phyloP scores from a whole-genome alignment of 352 stramenopile genomes.

The Thraustotheca clavata region DNA sequence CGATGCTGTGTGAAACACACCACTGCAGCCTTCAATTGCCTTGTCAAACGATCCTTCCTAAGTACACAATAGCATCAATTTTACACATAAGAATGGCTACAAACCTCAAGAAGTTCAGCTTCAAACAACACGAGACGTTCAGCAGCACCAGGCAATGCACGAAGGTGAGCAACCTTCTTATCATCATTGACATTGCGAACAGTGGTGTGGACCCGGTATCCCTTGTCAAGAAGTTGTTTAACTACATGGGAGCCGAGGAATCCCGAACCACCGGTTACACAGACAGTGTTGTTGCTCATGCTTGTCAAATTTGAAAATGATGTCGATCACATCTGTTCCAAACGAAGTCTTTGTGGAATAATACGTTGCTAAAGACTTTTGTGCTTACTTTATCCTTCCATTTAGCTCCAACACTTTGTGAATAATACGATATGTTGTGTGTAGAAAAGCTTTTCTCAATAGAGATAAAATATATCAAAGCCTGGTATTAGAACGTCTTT shows the following conservation, averaged over 20 bases:
- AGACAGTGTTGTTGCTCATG: slow-evolving; percentile 12
- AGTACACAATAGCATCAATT: not conserved
- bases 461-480: too few species aligned
- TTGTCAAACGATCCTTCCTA: slow-evolving; percentile 26
- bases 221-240: slow-evolving; percentile 19
- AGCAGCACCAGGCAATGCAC: slow-evolving; percentile 7
- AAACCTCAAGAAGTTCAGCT: slow-evolving; percentile 25
- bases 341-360: too few species aligned
- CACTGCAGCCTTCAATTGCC: slow-evolving; percentile 23
- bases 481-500: too few species aligned
- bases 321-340: too few species aligned
- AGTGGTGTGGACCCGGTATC: slow-evolving; percentile 21
- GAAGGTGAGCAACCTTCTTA: slow-evolving; percentile 21
- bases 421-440: too few species aligned
- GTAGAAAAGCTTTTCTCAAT: too few species aligned
- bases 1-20: slow-evolving; percentile 24
- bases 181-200: slow-evolving; percentile 11
- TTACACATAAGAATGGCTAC: too few species aligned
- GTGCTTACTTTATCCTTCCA: too few species aligned
- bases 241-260: slow-evolving; percentile 20
- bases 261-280: slow-evolving; percentile 22
- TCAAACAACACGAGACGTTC: slow-evolving; percentile 27
- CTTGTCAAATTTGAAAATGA: too few species aligned
- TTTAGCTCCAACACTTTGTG: too few species aligned
- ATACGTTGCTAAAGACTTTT: too few species aligned